Conservation (phyloP, 768 basidiomycete species). For the Leucosporidium yakuticum region DNA sequence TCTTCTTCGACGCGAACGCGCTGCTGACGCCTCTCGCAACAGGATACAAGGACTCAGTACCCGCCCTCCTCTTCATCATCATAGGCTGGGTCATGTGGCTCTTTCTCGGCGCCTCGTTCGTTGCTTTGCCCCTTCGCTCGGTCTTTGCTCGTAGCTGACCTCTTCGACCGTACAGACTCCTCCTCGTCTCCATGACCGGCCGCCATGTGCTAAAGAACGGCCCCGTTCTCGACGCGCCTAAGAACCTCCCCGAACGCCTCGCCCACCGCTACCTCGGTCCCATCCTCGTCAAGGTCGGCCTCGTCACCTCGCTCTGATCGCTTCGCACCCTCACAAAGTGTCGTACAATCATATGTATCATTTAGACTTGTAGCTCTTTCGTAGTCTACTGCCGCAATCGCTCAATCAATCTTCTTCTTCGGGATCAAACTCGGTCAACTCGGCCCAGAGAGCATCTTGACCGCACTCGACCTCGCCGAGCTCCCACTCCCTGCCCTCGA, state of each 20-base stretch:
- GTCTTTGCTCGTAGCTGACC: not conserved
- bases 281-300: not conserved
- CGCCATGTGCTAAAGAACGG: not conserved
- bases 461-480: slow-evolving; percentile 23
- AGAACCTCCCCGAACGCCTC: not conserved
- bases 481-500: slow-evolving; percentile 11
- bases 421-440: not conserved
- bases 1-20: not conserved
- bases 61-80: not conserved
- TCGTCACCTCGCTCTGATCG: not conserved
- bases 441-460: slow-evolving; percentile 26
- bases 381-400: not conserved
- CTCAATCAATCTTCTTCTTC: not conserved
- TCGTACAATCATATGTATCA: not conserved
- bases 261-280: not conserved
- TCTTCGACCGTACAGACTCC: not conserved
- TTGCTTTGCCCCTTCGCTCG: not conserved
- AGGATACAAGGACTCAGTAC: not conserved
- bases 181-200: not conserved
- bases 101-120: not conserved
- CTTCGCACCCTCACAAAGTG: not conserved
- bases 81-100: not conserved
- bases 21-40: not conserved
- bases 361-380: not conserved
- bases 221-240: not conserved